These are phyloP conservation scores for Malus domestica DNA, from an alignment of 306 rosid species.

Conservation along the genomic window DNA sequence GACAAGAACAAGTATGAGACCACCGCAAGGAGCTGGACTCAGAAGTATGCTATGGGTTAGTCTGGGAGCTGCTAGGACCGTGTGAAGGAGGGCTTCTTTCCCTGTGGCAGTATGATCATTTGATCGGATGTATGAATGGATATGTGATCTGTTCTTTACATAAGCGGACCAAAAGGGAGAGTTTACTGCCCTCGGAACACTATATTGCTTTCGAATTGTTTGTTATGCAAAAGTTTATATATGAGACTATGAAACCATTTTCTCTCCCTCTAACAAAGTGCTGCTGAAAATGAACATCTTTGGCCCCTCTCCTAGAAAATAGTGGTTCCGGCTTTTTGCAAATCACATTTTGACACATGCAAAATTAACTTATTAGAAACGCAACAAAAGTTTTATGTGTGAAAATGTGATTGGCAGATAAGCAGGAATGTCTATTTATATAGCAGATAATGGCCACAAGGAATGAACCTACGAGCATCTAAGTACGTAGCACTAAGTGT, in stretches of 20 bases:
- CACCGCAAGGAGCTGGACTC: constrained; percentile 80
- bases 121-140: constrained; percentile 15
- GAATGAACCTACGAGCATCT: no score
- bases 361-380: neutral
- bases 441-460: no score
- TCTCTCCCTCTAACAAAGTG: neutral
- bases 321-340: neutral
- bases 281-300: neutral
- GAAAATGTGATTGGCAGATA: no score
- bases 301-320: no score
- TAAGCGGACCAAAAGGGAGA: constrained; percentile 19
- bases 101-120: constrained; percentile 11
- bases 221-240: constrained; percentile 11
- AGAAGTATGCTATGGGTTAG: constrained; percentile 74
- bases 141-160: constrained; percentile 13
- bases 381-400: neutral
- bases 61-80: neutral
- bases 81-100: constrained; percentile 23
- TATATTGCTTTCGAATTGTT: constrained; percentile 16
- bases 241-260: constrained; percentile 1
- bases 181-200: constrained; percentile 23
- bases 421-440: no score
- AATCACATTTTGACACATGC: neutral
- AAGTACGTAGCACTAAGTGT: no score
- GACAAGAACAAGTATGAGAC: constrained; percentile 68